Conservation (phyloP, 257 asterid genomes). For the Plantago ovata region DNA sequence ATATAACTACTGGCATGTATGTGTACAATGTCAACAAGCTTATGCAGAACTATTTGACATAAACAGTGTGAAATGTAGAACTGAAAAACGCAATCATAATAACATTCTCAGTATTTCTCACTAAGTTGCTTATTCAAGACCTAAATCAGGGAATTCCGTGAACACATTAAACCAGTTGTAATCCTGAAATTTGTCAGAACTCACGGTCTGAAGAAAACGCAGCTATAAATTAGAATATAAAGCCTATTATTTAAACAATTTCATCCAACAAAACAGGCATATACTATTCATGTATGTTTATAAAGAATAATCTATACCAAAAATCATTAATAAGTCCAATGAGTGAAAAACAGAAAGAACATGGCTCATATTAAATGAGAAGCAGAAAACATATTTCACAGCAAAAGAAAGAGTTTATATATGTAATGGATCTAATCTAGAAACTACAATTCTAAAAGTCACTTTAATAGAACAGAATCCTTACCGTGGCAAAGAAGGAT, state of each 20-base stretch:
- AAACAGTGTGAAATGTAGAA: too few relatives aligned
- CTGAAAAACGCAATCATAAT: too few relatives aligned
- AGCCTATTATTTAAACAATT: background rate
- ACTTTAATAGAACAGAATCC: slow-evolving; percentile 14
- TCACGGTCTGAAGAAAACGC: too few relatives aligned
- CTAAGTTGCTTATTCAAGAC: too few relatives aligned
- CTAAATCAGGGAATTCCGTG: too few relatives aligned
- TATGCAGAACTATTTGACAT: too few relatives aligned
- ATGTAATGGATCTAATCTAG: background rate
- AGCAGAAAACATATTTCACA: slow-evolving; percentile 13
- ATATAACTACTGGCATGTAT: background rate
- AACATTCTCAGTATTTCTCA: too few relatives aligned
- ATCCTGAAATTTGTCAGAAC: too few relatives aligned
- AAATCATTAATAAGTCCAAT: background rate
- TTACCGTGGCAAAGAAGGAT: slow-evolving; percentile 94
- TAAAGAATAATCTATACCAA: background rate
- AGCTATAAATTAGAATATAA: too few relatives aligned
- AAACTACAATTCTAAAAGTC: background rate
- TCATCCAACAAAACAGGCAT: background rate
- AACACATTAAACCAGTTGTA: too few relatives aligned
- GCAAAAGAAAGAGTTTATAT: background rate
- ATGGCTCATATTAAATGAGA: background rate
- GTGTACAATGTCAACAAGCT: too few relatives aligned
- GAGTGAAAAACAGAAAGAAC: slow-evolving; percentile 1
- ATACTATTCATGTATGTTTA: too few relatives aligned